Evolutionary conservation across 2,329 filamentous ascomycete species (phyloP), one percentile per base, ranked within the genome.

Genomic region (Monascus ruber): DNA sequence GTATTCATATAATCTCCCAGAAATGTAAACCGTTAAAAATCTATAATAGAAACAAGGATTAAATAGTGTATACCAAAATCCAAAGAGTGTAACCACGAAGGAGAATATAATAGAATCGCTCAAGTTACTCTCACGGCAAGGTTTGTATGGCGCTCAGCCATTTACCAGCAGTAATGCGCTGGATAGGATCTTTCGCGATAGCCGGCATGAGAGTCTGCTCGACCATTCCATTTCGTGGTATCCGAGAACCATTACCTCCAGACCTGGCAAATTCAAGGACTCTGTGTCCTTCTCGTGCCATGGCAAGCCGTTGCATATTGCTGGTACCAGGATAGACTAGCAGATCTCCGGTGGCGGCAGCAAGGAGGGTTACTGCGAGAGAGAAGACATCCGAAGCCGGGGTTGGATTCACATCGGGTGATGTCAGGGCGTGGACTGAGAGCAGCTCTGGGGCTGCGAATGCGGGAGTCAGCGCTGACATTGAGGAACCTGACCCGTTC

Each of bases 381-480:
- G 66, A 68, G 41, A 69, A 70, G 1, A 69, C 58, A 42, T 70
- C 66, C 6, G 64, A 64, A 2, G 61, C 55, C 1, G 60, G 53
- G 0, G 63, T 64, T 4, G 64, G 58, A 1, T 50, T 46, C 0
- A 52, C 50, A 8, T 52, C 54, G 1, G 57, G 53, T 2, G 63
- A 58, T 4, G 49, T 59, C 24, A 66, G 42, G 4, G 64, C 58
- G 8, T 55, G 45, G 3, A 63, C 39, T 0, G 52, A 57, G 10
- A 69, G 56, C 5, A 69, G 52, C 38, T 70, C 66, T 0, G 66
- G 66, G 4, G 66, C 66, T 1, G 65, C 61, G 37, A 68, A 70
- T 1, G 65, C 65, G 1, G 62, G 62, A 4, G 66, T 69, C 10
- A 68, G 47, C 2, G 66, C 65, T 1, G 63, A 64, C 38, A 64